A percentile compares a stretch with the other conserved stretches of the same genome.
Conservation (phyloP, 2,329 filamentous ascomycete genomes). For the Epichloe baconii region DNA sequence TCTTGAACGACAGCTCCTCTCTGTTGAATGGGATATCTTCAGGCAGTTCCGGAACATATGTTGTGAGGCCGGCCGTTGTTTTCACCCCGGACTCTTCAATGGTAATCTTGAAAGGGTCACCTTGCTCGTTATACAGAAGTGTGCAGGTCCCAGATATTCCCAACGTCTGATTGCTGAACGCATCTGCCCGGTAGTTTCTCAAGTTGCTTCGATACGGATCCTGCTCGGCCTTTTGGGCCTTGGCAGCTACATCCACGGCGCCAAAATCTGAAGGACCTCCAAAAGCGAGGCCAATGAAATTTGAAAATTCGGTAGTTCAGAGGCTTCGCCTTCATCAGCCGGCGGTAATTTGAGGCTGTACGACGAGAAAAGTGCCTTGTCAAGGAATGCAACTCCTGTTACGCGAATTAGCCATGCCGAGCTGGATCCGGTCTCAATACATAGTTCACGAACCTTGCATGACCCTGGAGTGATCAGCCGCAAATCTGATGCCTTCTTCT, state of each 20-base stretch:
- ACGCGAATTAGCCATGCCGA: background rate
- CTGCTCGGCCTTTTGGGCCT: constrained; percentile 43
- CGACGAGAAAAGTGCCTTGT: constrained; percentile 77
- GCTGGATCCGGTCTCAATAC: background rate
- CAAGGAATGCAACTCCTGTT: constrained; percentile 55
- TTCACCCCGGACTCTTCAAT: constrained; percentile 78
- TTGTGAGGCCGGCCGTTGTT: constrained; percentile 80
- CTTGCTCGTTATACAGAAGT: constrained; percentile 61
- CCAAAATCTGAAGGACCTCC: constrained; percentile 91
- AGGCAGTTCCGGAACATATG: constrained; percentile 62
- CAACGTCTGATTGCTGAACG: constrained; percentile 72
- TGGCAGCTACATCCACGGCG: constrained; percentile 54
- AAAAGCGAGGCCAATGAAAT: constrained; percentile 78
- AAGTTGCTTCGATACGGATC: constrained; percentile 50
- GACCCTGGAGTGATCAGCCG: constrained; percentile 74
- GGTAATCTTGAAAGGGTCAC: constrained; percentile 69
- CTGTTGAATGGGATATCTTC: constrained; percentile 84
- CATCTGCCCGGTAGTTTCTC: constrained; percentile 51
- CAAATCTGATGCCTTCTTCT: constrained; percentile 73
- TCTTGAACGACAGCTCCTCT: constrained; percentile 70
- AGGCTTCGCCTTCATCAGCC: constrained; percentile 23
- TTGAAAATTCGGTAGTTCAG: constrained; percentile 58
- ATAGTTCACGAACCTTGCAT: constrained; percentile 60
- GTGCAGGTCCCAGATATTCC: constrained; percentile 79
- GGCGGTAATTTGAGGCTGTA: constrained; percentile 53